phyloP scores from a whole-genome alignment of 257 asterid genomes.

The Gardenia jasminoides region DNA sequence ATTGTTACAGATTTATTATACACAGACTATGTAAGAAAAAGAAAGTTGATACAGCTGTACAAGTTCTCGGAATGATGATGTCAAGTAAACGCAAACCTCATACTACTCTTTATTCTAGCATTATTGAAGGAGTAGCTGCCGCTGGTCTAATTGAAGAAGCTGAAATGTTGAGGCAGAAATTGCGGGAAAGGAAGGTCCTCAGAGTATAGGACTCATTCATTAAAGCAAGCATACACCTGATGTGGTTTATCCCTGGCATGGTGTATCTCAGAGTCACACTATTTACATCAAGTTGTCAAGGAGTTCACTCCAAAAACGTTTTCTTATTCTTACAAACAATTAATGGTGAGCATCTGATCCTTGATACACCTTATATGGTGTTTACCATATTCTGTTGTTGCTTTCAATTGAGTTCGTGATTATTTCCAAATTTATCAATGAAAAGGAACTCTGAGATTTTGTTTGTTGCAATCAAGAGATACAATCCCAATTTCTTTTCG shows the following conservation, averaged over 20 bases:
- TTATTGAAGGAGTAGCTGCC: conserved; percentile 54
- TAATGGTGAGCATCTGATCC: neutral
- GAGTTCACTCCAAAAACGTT: neutral
- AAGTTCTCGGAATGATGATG: conserved; percentile 51
- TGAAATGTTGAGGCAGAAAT: conserved; percentile 44
- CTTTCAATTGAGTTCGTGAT: neutral
- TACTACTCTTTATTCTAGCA: conserved; percentile 36
- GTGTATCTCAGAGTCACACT: neutral
- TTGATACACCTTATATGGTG: neutral
- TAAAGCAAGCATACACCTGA: conserved; percentile 4
- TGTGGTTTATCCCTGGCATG: neutral
- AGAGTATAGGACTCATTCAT: conserved; percentile 25
- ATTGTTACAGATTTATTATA: conserved; percentile 67
- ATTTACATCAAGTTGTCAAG: neutral
- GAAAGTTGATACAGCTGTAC: conserved; percentile 54
- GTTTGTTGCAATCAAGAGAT: neutral
- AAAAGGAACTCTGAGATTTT: neutral
- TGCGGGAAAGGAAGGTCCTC: conserved; percentile 45
- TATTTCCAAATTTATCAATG: neutral
- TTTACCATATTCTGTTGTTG: neutral
- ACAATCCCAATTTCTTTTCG: neutral
- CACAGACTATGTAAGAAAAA: conserved; percentile 58
- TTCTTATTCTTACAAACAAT: neutral
- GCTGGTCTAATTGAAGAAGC: conserved; percentile 76
- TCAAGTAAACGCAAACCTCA: conserved; percentile 37